Base-by-base conservation (phyloP, 2,329 filamentous ascomycete genomes). In the Fusarium incarnatum region DNA sequence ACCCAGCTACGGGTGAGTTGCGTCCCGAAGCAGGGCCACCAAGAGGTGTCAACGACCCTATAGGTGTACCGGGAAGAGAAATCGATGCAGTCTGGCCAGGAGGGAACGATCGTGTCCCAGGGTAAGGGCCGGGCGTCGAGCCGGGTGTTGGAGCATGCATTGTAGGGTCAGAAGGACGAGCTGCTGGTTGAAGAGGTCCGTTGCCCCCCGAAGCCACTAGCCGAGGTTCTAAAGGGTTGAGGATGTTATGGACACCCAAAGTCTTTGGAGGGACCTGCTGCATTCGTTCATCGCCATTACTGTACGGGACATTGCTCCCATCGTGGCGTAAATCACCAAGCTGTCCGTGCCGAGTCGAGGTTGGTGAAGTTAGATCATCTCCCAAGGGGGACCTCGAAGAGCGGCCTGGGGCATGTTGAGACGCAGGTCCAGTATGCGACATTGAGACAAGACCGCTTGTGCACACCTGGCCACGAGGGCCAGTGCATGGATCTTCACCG, bases 391-490 rank as follows among this genome's bases (percentile, higher is more conserved):
- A 84, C 74, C 79, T 81, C 70, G 83, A 82, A 70, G 81, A 79
- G 73, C 80, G 83, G 77, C 82, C 85, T 81, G 86, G 86, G 78
- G 82, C 80, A 83, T 86, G 83, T 79, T 81, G 83, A 85, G 86
- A 82, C 80, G 82, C 83, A 84, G 84, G 80, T 76, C 83, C 85
- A 82, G 84, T 85, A 83, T 88, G 86, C 83, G 87, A 89, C 88
- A 90, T 90, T 83, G 87, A 85, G 83, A 82, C 82, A 85, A 84
- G 84, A 81, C 87, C 86, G 83, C 86, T 85, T 84, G 80, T 82
- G 79, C 81, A 79, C 80, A 80, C 81, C 78, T 81, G 80, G 81
- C 81, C 83, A 79, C 80, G 80, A 81, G 80, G 82, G 82, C 82
- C 83, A 79, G 83, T 80, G 86, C 88, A 90, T 90, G 84, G 87